A percentile compares a stretch with the other conserved stretches of the same genome.
Conservation (phyloP, 2,329 filamentous ascomycete genomes). For the Leptographium wingfieldii region DNA sequence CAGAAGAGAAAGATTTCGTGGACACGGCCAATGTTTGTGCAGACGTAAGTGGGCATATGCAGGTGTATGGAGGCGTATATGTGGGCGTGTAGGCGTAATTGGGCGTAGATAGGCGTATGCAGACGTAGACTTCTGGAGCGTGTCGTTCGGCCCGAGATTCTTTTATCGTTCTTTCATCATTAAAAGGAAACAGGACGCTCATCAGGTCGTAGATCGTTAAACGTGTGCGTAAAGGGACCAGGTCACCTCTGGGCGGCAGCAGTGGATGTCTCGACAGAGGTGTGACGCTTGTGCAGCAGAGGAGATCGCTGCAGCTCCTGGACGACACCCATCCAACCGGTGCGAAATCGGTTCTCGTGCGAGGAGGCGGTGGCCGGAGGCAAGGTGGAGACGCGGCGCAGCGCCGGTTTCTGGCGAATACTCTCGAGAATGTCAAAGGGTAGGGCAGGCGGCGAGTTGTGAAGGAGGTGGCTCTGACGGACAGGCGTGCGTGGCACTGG, state of each 20-base stretch:
- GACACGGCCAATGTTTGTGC: not conserved
- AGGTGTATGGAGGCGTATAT: too few species aligned
- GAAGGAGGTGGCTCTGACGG: not conserved
- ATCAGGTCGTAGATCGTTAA: not conserved
- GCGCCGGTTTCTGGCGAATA: conserved; percentile 31
- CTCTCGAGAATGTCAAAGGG: conserved; percentile 30
- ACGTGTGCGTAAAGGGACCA: not conserved
- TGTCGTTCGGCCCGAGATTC: not conserved
- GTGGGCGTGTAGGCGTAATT: too few species aligned
- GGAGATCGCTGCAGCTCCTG: conserved; percentile 50
- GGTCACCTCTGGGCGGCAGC: not conserved
- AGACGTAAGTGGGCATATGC: too few species aligned
- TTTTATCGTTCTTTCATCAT: not conserved
- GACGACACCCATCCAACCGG: conserved; percentile 51
- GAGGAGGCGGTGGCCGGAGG: conserved; percentile 24
- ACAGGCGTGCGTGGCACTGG: not conserved
- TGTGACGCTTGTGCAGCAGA: conserved; percentile 46
- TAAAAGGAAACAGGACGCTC: not conserved
- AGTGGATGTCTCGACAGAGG: conserved; percentile 38
- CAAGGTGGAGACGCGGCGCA: conserved; percentile 41
- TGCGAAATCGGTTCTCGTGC: conserved; percentile 32
- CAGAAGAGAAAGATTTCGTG: not conserved
- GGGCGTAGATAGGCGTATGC: not conserved
- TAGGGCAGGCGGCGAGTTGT: conserved; percentile 18
- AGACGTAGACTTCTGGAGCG: not conserved